phyloP scores from a whole-genome alignment of 2,329 filamentous ascomycete genomes.

The Calonectria multiphialidica region DNA sequence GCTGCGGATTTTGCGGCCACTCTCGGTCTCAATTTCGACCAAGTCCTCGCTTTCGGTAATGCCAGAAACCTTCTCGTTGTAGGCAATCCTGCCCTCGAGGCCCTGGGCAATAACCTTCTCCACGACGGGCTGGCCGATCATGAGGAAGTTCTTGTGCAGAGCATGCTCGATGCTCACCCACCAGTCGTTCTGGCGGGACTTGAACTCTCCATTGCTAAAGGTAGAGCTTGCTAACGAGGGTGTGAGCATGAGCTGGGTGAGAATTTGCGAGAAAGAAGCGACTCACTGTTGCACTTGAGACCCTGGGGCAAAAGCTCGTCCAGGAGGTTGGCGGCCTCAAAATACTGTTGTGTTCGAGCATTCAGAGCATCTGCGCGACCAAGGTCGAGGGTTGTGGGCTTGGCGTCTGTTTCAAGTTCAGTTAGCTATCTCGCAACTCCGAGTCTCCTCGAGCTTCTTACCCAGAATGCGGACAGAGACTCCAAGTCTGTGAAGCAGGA shows the following conservation, averaged over 20 bases:
- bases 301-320: conserved; percentile 56
- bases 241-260: background rate
- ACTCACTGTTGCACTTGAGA: conserved; percentile 63
- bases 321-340: conserved; percentile 58
- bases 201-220: conserved; percentile 59
- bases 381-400: conserved; percentile 52
- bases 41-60: conserved; percentile 70
- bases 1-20: conserved; percentile 48
- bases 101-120: conserved; percentile 53
- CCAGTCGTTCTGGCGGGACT: conserved; percentile 60
- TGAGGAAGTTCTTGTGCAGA: conserved; percentile 61
- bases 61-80: conserved; percentile 51
- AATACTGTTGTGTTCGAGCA: conserved; percentile 61
- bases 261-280: background rate
- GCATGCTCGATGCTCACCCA: conserved; percentile 60
- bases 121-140: conserved; percentile 62
- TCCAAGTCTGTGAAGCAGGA: conserved; percentile 56
- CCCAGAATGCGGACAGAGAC: conserved; percentile 55
- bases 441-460: conserved; percentile 27
- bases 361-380: conserved; percentile 63
- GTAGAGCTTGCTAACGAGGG: conserved; percentile 57
- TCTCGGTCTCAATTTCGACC: conserved; percentile 50
- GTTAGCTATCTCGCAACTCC: background rate
- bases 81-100: conserved; percentile 50
- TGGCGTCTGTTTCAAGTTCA: conserved; percentile 48